phyloP scores from a whole-genome alignment of 768 basidiomycete species.

The Naematelia aurantialba region DNA sequence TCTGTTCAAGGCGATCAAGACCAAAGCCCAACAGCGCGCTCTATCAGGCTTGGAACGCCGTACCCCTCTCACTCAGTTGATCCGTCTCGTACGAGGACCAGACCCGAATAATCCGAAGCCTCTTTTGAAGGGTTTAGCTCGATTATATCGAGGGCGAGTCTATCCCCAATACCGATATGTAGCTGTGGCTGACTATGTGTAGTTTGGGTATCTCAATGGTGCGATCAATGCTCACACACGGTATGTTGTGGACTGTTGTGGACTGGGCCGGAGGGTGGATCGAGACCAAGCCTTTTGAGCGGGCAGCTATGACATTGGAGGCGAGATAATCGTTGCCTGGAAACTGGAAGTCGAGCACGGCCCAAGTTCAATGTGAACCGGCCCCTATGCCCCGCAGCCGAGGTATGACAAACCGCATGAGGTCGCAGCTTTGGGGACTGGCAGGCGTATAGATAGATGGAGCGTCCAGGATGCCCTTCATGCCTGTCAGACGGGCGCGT shows the following conservation, averaged over 20 bases:
- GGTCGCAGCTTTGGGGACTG: no score
- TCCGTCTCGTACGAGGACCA: conserved; percentile 76
- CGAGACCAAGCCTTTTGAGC: conserved; percentile 44
- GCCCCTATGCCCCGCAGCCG: no score
- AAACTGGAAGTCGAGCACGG: neutral
- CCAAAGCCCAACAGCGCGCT: conserved; percentile 90
- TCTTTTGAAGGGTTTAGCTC: conserved; percentile 67
- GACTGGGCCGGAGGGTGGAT: conserved; percentile 55
- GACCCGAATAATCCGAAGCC: conserved; percentile 67
- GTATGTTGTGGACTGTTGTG: conserved; percentile 88
- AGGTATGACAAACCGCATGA: no score
- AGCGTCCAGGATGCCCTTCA: no score
- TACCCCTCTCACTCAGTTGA: conserved; percentile 67
- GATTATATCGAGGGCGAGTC: conserved; percentile 87
- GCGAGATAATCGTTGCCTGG: neutral
- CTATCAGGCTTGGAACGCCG: conserved; percentile 73
- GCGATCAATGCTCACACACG: conserved; percentile 88
- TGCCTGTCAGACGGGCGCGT: no score
- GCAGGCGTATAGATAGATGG: no score
- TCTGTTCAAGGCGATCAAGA: conserved; percentile 53
- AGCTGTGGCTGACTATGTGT: conserved; percentile 7
- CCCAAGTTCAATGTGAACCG: no score
- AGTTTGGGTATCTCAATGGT: conserved; percentile 69
- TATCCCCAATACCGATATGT: neutral
- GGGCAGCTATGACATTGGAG: conserved; percentile 13